Percentiles rank a stretch among this genome's conserved stretches.
Evolutionary conservation across 768 basidiomycete genomes (phyloP).

Genomic region (Auricularia cornea): DNA sequence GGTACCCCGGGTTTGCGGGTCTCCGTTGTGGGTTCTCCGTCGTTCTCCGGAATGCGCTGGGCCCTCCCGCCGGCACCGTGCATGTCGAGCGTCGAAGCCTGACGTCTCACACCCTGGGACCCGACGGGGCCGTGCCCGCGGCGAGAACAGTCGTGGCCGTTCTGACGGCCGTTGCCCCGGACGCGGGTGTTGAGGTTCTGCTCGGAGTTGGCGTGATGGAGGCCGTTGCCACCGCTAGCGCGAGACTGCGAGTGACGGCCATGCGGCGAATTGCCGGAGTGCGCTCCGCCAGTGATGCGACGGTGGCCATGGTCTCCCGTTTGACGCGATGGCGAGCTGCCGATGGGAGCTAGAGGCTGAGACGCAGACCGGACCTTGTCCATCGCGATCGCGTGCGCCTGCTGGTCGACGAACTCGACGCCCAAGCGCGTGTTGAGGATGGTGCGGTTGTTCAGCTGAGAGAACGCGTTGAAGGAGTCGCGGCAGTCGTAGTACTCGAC

Average conservation of each 20-base stretch:
- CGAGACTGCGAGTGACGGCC: conserved; percentile 22
- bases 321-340: conserved; percentile 9
- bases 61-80: no score
- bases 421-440: conserved; percentile 46
- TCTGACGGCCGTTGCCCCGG: neutral
- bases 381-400: neutral
- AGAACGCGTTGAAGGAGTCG: conserved; percentile 43
- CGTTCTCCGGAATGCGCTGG: no score
- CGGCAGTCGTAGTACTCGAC: conserved; percentile 66
- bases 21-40: no score
- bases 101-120: no score
- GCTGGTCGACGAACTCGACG: conserved; percentile 16
- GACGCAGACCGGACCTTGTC: conserved; percentile 14
- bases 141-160: no score
- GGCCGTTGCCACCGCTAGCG: conserved; percentile 5
- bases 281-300: conserved; percentile 4
- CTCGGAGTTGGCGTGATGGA: neutral
- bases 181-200: neutral
- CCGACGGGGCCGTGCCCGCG: no score
- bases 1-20: no score
- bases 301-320: conserved; percentile 11
- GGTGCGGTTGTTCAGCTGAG: conserved; percentile 38
- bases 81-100: no score
- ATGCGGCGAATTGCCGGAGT: conserved; percentile 11
- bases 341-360: conserved; percentile 20